Conservation (phyloP, 108 stramenopile genomes). For the Aurantiochytrium sp. region DNA sequence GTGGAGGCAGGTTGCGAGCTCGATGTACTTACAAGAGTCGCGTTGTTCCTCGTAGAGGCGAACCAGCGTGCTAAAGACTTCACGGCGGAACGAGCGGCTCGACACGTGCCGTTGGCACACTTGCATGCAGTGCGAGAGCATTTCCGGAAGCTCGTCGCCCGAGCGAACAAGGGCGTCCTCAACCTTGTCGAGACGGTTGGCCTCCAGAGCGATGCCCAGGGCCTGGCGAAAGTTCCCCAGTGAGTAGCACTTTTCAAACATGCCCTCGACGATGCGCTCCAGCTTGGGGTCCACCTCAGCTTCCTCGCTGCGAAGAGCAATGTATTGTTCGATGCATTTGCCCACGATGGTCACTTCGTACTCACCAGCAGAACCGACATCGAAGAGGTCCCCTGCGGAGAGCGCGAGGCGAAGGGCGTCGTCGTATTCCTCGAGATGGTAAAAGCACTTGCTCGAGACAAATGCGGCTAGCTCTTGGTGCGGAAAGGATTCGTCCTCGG, state of each 20-base stretch:
- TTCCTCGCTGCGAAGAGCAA: constrained; percentile 30
- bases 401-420: constrained; percentile 80
- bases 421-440: constrained; percentile 89
- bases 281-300: constrained; percentile 68
- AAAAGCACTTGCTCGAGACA: constrained; percentile 75
- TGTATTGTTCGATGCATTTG: constrained; percentile 69
- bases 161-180: constrained; percentile 50
- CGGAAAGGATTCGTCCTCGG: constrained; percentile 44
- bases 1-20: constrained; percentile 10
- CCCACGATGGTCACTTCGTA: constrained; percentile 50
- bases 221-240: constrained; percentile 78
- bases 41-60: not conserved
- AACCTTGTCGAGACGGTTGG: constrained; percentile 63
- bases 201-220: constrained; percentile 89
- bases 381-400: constrained; percentile 43
- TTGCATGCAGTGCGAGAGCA: constrained; percentile 8
- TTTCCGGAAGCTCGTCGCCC: constrained; percentile 19
- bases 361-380: constrained; percentile 35
- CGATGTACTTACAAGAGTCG: not conserved
- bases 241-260: constrained; percentile 80
- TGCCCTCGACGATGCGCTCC: constrained; percentile 71
- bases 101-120: not conserved
- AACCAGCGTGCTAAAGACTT: not conserved
- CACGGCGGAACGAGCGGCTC: not conserved
- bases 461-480: constrained; percentile 64